phyloP scores from a whole-genome alignment of 805 yeast species.

The Pichia eremophila region DNA sequence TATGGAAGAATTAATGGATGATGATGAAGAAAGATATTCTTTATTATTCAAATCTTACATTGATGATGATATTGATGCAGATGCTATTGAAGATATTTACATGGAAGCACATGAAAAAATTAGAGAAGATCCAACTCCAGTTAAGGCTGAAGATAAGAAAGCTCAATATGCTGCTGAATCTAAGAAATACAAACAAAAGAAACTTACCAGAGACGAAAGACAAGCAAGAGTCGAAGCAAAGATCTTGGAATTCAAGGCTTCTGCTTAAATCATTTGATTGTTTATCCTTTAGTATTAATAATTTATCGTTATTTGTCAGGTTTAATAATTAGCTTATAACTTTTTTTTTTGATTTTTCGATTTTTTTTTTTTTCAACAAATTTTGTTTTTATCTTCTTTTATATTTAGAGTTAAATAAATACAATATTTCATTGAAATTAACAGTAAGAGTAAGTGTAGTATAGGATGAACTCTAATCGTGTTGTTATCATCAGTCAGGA shows the following conservation, averaged over 20 bases:
- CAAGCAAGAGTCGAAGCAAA: slow-evolving; percentile 80
- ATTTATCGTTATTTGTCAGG: not conserved
- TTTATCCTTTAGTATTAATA: not conserved
- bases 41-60: slow-evolving; percentile 93
- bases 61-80: slow-evolving; percentile 96
- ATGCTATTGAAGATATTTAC: slow-evolving; percentile 93
- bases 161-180: slow-evolving; percentile 97
- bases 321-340: not conserved
- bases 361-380: no score
- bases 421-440: no score
- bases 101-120: slow-evolving; percentile 87
- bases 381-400: no score
- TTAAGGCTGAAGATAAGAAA: slow-evolving; percentile 86
- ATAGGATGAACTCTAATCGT: not conserved
- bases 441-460: no score
- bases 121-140: slow-evolving; percentile 91
- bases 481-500: not conserved
- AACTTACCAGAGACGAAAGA: slow-evolving; percentile 89
- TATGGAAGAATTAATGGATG: slow-evolving; percentile 99
- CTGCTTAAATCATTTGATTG: slow-evolving; percentile 18
- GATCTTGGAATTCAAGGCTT: slow-evolving; percentile 81
- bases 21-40: slow-evolving; percentile 99
- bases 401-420: no score
- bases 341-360: not conserved
- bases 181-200: slow-evolving; percentile 80